Evolutionary conservation across 169 alveolate genomes (phyloP).

Genomic region (Amoebophrya sp.): DNA sequence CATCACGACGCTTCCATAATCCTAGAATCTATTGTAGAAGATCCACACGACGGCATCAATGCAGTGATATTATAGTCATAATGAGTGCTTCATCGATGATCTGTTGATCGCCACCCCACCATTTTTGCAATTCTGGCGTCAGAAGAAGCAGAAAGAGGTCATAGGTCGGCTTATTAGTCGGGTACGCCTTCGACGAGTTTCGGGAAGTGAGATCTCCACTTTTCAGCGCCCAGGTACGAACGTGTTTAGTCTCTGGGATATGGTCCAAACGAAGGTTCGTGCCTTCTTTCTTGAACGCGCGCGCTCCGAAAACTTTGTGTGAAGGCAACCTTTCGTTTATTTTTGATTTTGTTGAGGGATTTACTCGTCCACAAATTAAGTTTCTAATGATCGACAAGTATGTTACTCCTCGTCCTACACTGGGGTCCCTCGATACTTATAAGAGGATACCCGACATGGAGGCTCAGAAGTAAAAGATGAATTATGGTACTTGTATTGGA

Average conservation of each 20-base stretch:
- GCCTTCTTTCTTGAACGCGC: neutral
- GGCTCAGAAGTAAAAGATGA: neutral
- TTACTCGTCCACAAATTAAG: too few species aligned
- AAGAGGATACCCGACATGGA: neutral
- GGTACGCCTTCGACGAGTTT: neutral
- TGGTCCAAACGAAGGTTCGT: neutral
- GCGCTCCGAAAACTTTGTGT: neutral
- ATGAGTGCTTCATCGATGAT: neutral
- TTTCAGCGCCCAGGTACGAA: conserved; percentile 13
- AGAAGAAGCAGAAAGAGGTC: neutral
- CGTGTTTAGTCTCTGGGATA: neutral
- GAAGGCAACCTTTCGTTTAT: neutral
- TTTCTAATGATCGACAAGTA: too few species aligned
- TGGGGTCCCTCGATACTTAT: neutral
- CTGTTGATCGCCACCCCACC: neutral
- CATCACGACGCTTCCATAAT: too few species aligned
- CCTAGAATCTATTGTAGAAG: too few species aligned
- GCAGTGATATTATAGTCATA: too few species aligned
- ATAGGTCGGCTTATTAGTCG: neutral
- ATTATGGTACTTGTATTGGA: neutral
- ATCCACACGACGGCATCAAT: too few species aligned
- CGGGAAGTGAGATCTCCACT: neutral
- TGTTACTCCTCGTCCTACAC: too few species aligned
- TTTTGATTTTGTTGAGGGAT: too few species aligned
- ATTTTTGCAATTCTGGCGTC: neutral